Percentiles rank a stretch among this genome's conserved stretches.
These are phyloP conservation scores for Stropharia rugosoannulata DNA, from an alignment of 768 basidiomycete species.

Conservation along the genomic window DNA sequence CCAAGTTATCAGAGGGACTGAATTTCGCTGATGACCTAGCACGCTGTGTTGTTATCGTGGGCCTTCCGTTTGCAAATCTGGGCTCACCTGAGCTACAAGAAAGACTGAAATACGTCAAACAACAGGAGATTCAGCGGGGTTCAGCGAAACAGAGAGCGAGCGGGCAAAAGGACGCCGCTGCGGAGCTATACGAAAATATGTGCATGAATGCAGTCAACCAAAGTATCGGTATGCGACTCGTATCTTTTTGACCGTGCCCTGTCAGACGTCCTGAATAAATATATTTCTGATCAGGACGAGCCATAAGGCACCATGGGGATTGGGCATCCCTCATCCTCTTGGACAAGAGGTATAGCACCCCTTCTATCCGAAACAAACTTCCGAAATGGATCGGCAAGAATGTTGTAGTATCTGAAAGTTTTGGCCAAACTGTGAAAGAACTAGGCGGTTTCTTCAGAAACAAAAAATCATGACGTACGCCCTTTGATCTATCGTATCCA, in stretches of 20 bases:
- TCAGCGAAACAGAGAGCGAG: slow-evolving; percentile 22
- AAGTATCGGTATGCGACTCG: slow-evolving; percentile 68
- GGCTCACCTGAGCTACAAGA: slow-evolving; percentile 91
- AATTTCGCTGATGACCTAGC: slow-evolving; percentile 81
- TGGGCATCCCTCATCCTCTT: slow-evolving; percentile 91
- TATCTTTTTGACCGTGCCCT: background rate
- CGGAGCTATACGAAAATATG: slow-evolving; percentile 88
- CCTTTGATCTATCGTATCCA: background rate
- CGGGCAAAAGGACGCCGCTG: slow-evolving; percentile 63
- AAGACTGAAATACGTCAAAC: slow-evolving; percentile 84
- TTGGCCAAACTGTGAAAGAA: slow-evolving; percentile 69
- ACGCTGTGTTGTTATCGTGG: slow-evolving; percentile 82
- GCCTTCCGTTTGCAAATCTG: slow-evolving; percentile 91
- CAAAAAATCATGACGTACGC: slow-evolving; percentile 32
- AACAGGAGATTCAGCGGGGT: slow-evolving; percentile 47
- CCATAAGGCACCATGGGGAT: slow-evolving; percentile 87
- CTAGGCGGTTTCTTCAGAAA: slow-evolving; percentile 69
- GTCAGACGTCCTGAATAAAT: background rate
- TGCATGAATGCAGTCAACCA: slow-evolving; percentile 97
- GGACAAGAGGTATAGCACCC: slow-evolving; percentile 76
- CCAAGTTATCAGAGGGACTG: slow-evolving; percentile 93
- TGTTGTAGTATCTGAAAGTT: slow-evolving; percentile 57
- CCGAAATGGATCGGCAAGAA: slow-evolving; percentile 85
- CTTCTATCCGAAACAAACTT: slow-evolving; percentile 74
- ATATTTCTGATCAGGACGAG: slow-evolving; percentile 59